Percentiles rank a stretch among this genome's conserved stretches.
These are phyloP conservation scores for Eleusine coracana DNA, from an alignment of 176 grass and related monocot species.

Conservation along the genomic window DNA sequence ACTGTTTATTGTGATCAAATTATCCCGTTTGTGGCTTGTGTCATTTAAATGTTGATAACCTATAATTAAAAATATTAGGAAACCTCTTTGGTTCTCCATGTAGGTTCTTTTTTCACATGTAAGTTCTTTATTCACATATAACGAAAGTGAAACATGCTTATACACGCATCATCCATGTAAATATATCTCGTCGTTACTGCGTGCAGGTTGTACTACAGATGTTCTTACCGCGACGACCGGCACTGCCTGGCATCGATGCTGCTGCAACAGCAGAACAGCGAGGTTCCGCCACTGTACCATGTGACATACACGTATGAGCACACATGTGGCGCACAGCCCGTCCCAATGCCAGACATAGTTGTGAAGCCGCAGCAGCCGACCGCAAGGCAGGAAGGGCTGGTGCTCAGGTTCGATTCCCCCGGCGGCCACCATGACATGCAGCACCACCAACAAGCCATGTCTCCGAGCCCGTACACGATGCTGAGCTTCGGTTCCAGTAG, in stretches of 20 bases:
- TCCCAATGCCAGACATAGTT: conserved; percentile 48
- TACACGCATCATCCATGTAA: not conserved
- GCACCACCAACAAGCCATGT: not conserved
- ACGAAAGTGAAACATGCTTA: not conserved
- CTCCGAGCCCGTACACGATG: conserved; percentile 34
- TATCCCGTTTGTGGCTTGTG: no score
- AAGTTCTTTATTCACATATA: no score
- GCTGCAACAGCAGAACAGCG: conserved; percentile 56
- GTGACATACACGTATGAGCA: conserved; percentile 67
- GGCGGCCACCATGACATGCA: conserved; percentile 6
- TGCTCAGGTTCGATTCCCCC: conserved; percentile 48
- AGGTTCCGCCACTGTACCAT: conserved; percentile 50
- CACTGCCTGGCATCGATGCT: conserved; percentile 66
- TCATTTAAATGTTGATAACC: no score
- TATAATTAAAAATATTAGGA: no score
- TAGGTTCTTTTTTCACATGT: no score
- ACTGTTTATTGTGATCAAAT: no score
- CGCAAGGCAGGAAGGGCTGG: conserved; percentile 9
- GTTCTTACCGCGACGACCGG: conserved; percentile 61
- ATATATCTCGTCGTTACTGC: not conserved
- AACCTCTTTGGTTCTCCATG: no score
- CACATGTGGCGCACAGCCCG: conserved; percentile 52
- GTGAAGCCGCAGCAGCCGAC: conserved; percentile 3
- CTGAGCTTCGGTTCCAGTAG: conserved; percentile 43
- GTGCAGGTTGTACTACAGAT: conserved; percentile 64